Evolutionary conservation across 2,329 filamentous ascomycete genomes (phyloP).

Genomic region (Fusarium fracticaudum): DNA sequence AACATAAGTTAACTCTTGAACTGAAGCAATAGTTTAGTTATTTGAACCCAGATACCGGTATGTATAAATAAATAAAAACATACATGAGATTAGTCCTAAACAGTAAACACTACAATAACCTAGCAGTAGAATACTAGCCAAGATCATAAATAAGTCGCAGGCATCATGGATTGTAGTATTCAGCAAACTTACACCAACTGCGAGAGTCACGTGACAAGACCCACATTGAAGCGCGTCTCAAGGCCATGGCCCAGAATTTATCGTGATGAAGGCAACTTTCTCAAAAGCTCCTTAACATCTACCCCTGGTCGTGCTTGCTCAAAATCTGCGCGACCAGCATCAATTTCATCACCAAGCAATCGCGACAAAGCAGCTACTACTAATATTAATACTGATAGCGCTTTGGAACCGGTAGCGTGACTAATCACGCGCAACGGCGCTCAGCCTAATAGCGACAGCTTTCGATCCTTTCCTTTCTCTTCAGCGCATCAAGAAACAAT

Average conservation of each 20-base stretch:
- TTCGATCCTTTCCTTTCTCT: slow-evolving; percentile 28
- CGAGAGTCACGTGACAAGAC: slow-evolving; percentile 35
- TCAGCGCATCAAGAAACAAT: slow-evolving; percentile 45
- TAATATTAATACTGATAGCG: slow-evolving; percentile 22
- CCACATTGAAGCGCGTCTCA: slow-evolving; percentile 37
- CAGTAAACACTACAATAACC: no score
- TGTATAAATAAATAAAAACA: neutral
- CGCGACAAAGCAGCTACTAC: neutral
- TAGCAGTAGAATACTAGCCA: neutral
- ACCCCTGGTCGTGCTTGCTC: slow-evolving; percentile 43
- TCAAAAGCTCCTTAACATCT: slow-evolving; percentile 40
- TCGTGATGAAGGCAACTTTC: slow-evolving; percentile 44
- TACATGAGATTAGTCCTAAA: no score
- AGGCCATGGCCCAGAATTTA: slow-evolving; percentile 47
- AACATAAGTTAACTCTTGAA: neutral
- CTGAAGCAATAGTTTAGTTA: neutral
- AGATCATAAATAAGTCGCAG: neutral
- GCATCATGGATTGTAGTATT: neutral
- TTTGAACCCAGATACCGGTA: neutral
- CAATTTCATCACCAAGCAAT: slow-evolving; percentile 32
- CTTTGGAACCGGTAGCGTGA: slow-evolving; percentile 43
- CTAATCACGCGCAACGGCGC: slow-evolving; percentile 50
- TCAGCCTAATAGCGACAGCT: slow-evolving; percentile 44
- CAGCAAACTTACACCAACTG: neutral
- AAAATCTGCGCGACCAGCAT: slow-evolving; percentile 44